These are phyloP conservation scores for Penicillium nucicola DNA, from an alignment of 495 filamentous ascomycete genomes.

Conservation along the genomic window DNA sequence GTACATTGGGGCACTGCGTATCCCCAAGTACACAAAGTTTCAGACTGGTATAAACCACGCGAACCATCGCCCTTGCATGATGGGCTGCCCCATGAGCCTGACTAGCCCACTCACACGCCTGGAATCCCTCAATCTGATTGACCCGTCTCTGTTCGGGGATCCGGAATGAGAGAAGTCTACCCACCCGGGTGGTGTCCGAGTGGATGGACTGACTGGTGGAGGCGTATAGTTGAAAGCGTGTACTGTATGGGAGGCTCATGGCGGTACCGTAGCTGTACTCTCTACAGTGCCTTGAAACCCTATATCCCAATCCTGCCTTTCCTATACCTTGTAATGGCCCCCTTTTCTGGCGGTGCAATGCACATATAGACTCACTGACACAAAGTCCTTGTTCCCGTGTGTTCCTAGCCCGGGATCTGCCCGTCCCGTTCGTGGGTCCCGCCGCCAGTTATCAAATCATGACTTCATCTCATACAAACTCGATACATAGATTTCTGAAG, in stretches of 20 bases:
- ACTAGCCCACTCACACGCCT: neutral
- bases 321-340: too few species aligned
- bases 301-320: too few species aligned
- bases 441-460: conserved; percentile 1
- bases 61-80: conserved; percentile 4
- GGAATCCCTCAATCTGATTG: conserved; percentile 1
- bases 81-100: neutral
- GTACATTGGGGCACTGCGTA: neutral
- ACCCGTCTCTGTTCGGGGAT: neutral
- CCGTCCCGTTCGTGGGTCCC: conserved; percentile 18
- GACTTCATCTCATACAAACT: conserved; percentile 8
- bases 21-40: neutral
- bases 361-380: too few species aligned
- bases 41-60: neutral
- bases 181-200: neutral
- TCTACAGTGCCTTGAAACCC: too few species aligned
- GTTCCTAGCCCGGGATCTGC: conserved; percentile 10
- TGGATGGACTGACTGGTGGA: neutral
- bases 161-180: neutral
- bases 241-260: too few species aligned
- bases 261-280: too few species aligned
- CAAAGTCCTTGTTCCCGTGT: too few species aligned
- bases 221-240: too few species aligned
- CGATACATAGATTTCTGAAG: neutral
- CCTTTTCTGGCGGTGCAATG: too few species aligned